Percentiles rank a stretch among this genome's conserved stretches.
Conservation (phyloP, 768 basidiomycete genomes). For the Pholiota microspora region DNA sequence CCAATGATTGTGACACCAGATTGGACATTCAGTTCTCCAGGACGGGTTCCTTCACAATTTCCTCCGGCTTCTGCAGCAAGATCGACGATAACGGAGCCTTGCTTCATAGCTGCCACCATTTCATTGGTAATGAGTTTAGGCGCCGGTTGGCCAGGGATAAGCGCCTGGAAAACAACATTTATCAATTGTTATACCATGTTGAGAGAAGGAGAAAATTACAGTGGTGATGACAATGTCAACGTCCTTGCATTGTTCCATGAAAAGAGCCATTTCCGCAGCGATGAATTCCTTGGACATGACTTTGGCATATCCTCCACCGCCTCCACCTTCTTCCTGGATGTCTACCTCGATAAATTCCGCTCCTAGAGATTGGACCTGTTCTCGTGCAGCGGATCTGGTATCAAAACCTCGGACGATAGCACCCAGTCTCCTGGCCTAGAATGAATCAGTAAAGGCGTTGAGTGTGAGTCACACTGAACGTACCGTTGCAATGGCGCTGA, state of each 20-base stretch:
- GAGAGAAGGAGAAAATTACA: conserved; percentile 35
- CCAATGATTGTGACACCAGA: conserved; percentile 85
- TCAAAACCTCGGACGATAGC: conserved; percentile 90
- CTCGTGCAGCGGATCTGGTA: conserved; percentile 79
- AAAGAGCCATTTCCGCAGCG: conserved; percentile 84
- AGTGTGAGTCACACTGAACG: conserved; percentile 17
- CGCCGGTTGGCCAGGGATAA: conserved; percentile 85
- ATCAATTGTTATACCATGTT: neutral
- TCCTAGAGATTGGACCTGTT: conserved; percentile 88
- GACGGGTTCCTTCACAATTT: conserved; percentile 80
- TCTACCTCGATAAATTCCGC: conserved; percentile 88
- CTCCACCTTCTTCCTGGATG: conserved; percentile 79
- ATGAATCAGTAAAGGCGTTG: neutral
- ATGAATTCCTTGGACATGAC: conserved; percentile 90
- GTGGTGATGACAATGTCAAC: conserved; percentile 91
- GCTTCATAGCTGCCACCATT: conserved; percentile 91
- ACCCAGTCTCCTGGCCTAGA: conserved; percentile 74
- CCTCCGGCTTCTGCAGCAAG: conserved; percentile 88
- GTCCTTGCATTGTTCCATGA: conserved; percentile 84
- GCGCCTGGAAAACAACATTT: conserved; percentile 44
- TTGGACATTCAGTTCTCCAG: conserved; percentile 68
- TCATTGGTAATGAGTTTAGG: conserved; percentile 82
- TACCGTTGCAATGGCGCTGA: conserved; percentile 86
- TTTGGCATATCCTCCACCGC: conserved; percentile 84
- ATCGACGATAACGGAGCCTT: conserved; percentile 87